Base-by-base conservation (phyloP, 345 rosid species). In the Rhodomyrtus tomentosa region DNA sequence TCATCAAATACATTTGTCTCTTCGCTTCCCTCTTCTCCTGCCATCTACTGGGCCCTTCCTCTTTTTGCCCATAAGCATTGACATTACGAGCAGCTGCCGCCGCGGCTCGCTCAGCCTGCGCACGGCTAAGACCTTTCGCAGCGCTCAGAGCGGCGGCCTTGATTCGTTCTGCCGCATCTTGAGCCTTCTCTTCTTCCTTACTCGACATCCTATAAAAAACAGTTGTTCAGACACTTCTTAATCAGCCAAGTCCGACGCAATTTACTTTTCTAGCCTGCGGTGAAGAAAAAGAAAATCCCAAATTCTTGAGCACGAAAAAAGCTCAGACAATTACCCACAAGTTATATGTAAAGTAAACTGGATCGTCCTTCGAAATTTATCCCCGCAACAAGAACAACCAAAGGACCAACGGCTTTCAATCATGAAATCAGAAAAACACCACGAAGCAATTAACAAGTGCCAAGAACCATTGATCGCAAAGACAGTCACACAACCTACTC, bases 21-120 rank as follows among this genome's bases (percentile, higher is more conserved):
- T 94, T 97, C 0, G 95, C 96, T 90, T 97, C 99, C 84, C 99
- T 90, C 82, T 97, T 97, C 93, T 97, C 99, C 88, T 97, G 99
- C 99, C 98, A 96, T 88, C 99, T 83, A 84, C 99, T 97, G 0
- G 99, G 99, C 84, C 99, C 99, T 92, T 97, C 99, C 89, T 97
- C 99, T 91, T 97, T 97, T 83, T 97, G 99, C 53, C 99, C 99
- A 59, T 97, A 95, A 7, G 99, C 99, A 87, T 97, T 97, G 22
- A 97, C 99, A 88, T 97, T 97, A 10, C 99, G 90, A 0, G 98
- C 95, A 4, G 99, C 99, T 3, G 99, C 99, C 42, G 98, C 73
- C 0, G 99, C 99, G 0, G 99, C 99, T 81, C 99, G 85, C 84
- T 97, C 99, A 2, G 99, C 99, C 93, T 97, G 99, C 18, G 99